These are phyloP conservation scores for Trypanosomatidae sp. DNA, from an alignment of 208 protist genomes.

Conservation along the genomic window DNA sequence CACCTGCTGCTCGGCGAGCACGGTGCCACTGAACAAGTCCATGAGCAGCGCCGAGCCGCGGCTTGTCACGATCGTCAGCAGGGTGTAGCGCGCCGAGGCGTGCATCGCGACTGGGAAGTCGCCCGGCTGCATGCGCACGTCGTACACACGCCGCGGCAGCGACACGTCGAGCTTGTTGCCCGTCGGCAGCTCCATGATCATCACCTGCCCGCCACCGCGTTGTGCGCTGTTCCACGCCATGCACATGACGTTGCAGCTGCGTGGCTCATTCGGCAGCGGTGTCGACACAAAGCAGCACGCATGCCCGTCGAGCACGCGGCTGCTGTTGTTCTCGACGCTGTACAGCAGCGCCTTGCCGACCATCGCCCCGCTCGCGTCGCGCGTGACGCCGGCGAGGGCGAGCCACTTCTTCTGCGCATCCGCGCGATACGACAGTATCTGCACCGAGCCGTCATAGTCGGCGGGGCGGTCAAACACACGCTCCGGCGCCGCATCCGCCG, in stretches of 20 bases:
- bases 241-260: constrained; percentile 90
- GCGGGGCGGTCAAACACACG: constrained; percentile 94
- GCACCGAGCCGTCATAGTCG: constrained; percentile 74
- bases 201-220: constrained; percentile 68
- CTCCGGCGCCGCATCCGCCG: constrained; percentile 76
- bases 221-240: constrained; percentile 87
- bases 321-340: constrained; percentile 92
- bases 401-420: constrained; percentile 93
- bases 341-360: constrained; percentile 96
- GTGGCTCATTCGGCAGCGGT: constrained; percentile 37
- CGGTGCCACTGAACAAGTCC: constrained; percentile 91
- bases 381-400: constrained; percentile 91
- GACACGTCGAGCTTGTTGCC: constrained; percentile 63
- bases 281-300: constrained; percentile 91
- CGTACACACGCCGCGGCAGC: constrained; percentile 30
- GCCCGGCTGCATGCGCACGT: constrained; percentile 41
- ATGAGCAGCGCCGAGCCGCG: constrained; percentile 91
- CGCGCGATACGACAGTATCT: constrained; percentile 97
- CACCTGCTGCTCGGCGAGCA: constrained; percentile 95
- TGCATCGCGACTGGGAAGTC: constrained; percentile 99
- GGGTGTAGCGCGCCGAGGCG: constrained; percentile 89
- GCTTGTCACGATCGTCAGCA: constrained; percentile 96
- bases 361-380: constrained; percentile 54
- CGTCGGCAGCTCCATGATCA: constrained; percentile 88
- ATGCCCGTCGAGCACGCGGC: constrained; percentile 94